Evolutionary conservation across 805 yeast genomes (phyloP).

Genomic region (Sugiyamaella boreocaroliniensis): DNA sequence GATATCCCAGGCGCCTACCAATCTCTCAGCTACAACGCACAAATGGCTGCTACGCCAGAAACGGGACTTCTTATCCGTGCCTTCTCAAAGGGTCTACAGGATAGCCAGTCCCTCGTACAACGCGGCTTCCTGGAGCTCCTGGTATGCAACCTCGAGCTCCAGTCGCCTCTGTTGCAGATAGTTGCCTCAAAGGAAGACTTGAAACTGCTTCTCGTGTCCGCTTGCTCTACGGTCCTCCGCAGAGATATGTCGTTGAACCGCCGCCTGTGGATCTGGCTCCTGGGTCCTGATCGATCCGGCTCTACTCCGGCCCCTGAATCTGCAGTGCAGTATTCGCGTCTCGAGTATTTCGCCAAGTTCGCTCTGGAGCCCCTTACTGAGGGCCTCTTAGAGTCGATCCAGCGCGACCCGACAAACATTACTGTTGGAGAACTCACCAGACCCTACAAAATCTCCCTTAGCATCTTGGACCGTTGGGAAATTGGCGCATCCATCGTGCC

Average conservation of each 20-base stretch:
- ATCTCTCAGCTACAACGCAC: constrained; percentile 45
- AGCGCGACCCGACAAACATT: constrained; percentile 22
- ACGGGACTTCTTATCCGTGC: constrained; percentile 75
- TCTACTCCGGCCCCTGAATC: not conserved
- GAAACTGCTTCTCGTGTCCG: constrained; percentile 50
- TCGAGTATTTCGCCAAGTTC: constrained; percentile 52
- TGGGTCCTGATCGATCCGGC: constrained; percentile 61
- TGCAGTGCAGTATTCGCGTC: constrained; percentile 27
- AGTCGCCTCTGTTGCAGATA: constrained; percentile 48
- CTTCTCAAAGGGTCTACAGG: constrained; percentile 60
- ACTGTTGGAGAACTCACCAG: constrained; percentile 35
- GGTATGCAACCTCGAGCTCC: constrained; percentile 57
- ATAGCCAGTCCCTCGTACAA: constrained; percentile 64
- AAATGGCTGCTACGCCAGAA: constrained; percentile 62
- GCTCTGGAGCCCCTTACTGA: constrained; percentile 46
- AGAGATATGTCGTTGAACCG: constrained; percentile 93
- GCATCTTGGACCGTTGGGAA: constrained; percentile 93
- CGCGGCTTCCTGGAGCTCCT: constrained; percentile 85
- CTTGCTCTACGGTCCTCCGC: constrained; percentile 62
- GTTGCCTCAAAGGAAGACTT: constrained; percentile 48
- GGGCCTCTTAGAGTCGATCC: constrained; percentile 47
- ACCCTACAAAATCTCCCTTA: constrained; percentile 58
- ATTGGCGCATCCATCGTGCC: constrained; percentile 74
- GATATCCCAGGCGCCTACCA: constrained; percentile 28
- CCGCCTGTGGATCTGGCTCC: constrained; percentile 86